A percentile compares a stretch with the other conserved stretches of the same genome.
phyloP scores from a whole-genome alignment of 2,329 filamentous ascomycete species.

The Onygenales sp. region DNA sequence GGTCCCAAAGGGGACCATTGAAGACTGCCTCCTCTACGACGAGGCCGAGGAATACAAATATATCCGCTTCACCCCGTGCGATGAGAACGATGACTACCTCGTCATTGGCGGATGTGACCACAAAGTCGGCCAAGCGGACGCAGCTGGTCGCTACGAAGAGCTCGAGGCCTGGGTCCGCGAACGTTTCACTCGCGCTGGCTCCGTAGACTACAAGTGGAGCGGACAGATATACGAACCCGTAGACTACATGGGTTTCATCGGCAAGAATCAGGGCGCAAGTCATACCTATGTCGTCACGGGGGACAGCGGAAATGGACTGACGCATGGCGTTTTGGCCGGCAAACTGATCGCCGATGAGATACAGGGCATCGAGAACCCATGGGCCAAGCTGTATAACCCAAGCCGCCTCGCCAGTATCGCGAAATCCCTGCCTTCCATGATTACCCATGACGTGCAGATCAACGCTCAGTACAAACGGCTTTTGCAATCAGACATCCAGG shows the following conservation, averaged over 20 bases:
- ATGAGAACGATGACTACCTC: slow-evolving; percentile 46
- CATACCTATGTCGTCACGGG: slow-evolving; percentile 47
- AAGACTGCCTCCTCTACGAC: slow-evolving; percentile 49
- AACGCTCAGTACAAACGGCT: slow-evolving; percentile 49
- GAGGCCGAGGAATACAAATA: slow-evolving; percentile 48
- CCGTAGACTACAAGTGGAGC: slow-evolving; percentile 48
- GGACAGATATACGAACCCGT: slow-evolving; percentile 49
- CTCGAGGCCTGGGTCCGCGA: slow-evolving; percentile 45
- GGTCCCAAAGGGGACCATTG: slow-evolving; percentile 42
- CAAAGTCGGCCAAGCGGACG: slow-evolving; percentile 46
- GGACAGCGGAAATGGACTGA: slow-evolving; percentile 49
- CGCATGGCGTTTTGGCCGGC: slow-evolving; percentile 46
- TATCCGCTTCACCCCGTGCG: slow-evolving; percentile 43
- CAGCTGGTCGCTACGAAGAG: slow-evolving; percentile 38
- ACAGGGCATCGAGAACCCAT: slow-evolving; percentile 39
- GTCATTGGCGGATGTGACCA: slow-evolving; percentile 50
- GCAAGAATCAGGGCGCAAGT: slow-evolving; percentile 43
- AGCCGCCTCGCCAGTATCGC: slow-evolving; percentile 37
- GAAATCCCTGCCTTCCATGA: slow-evolving; percentile 37
- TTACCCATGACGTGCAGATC: slow-evolving; percentile 45
- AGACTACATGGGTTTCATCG: slow-evolving; percentile 48
- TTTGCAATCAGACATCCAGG: slow-evolving; percentile 43
- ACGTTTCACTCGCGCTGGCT: slow-evolving; percentile 41
- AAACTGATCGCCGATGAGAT: slow-evolving; percentile 47
- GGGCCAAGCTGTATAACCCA: slow-evolving; percentile 43